These are phyloP conservation scores for Hibiscus mutabilis DNA, from an alignment of 345 rosid genomes.

Conservation along the genomic window DNA sequence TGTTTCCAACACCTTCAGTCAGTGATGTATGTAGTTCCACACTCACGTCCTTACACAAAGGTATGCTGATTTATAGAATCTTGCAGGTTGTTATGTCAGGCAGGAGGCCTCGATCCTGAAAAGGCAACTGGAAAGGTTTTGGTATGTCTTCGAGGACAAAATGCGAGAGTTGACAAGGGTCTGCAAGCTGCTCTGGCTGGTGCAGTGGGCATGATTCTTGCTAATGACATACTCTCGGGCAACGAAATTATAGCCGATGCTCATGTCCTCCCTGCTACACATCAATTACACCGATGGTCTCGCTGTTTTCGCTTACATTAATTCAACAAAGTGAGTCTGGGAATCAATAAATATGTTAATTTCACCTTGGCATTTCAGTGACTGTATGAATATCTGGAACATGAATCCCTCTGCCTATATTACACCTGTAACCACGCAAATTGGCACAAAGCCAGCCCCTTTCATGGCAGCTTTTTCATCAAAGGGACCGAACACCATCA, in stretches of 20 bases:
- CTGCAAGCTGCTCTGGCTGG: conserved; percentile 53
- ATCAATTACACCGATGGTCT: conserved; percentile 43
- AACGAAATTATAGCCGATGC: conserved; percentile 48
- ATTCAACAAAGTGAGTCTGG: conserved; percentile 30
- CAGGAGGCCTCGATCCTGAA: conserved; percentile 51
- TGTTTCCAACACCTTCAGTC: too few relatives aligned
- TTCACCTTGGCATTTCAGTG: not conserved
- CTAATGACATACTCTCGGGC: conserved; percentile 32
- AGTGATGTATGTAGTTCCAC: too few relatives aligned
- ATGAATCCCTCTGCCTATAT: conserved; percentile 59
- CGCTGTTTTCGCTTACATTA: conserved; percentile 41
- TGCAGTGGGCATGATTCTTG: conserved; percentile 76
- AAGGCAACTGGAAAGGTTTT: conserved; percentile 65
- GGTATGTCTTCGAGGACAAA: conserved; percentile 59
- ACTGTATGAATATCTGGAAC: not conserved
- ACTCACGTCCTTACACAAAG: too few relatives aligned
- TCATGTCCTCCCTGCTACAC: conserved; percentile 76
- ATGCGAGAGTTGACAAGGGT: conserved; percentile 53
- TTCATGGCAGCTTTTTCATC: conserved; percentile 79
- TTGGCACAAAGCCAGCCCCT: conserved; percentile 56
- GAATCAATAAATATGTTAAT: not conserved
- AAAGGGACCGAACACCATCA: conserved; percentile 54
- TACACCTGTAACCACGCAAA: conserved; percentile 27
- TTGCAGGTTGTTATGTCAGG: conserved; percentile 48
- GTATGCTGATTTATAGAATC: not conserved